These are phyloP conservation scores for Acaromyces ingoldii DNA, from an alignment of 1,284 basidiomycete genomes.

Conservation along the genomic window DNA sequence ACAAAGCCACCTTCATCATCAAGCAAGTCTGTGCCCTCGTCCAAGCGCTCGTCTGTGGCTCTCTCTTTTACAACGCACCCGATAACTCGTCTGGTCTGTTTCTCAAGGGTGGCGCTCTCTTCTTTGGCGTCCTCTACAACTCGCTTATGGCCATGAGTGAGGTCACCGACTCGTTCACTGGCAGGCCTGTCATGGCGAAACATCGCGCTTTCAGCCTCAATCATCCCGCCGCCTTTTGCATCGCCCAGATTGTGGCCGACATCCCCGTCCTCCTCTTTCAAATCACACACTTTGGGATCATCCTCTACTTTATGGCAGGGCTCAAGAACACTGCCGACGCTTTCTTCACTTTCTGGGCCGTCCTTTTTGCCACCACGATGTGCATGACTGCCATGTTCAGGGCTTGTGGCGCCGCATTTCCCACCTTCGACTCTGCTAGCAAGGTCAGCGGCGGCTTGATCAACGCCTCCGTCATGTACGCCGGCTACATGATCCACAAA, in stretches of 20 bases:
- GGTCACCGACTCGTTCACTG: slow-evolving; percentile 61
- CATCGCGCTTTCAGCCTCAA: slow-evolving; percentile 44
- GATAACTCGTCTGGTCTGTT: slow-evolving; percentile 22
- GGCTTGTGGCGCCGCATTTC: slow-evolving; percentile 26
- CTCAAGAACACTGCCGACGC: slow-evolving; percentile 20
- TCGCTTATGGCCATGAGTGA: slow-evolving; percentile 54
- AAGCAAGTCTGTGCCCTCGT: slow-evolving; percentile 38
- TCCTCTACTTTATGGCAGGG: slow-evolving; percentile 50
- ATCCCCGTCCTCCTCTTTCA: slow-evolving; percentile 53
- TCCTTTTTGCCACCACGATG: slow-evolving; percentile 26
- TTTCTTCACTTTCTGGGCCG: slow-evolving; percentile 59
- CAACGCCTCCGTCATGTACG: slow-evolving; percentile 24
- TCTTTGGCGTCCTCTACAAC: slow-evolving; percentile 44
- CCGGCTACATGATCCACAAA: slow-evolving; percentile 35
- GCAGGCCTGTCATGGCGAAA: slow-evolving; percentile 26
- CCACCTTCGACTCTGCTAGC: slow-evolving; percentile 27
- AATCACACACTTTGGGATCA: slow-evolving; percentile 51
- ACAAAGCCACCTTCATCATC: slow-evolving; percentile 52
- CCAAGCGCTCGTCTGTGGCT: slow-evolving; percentile 52
- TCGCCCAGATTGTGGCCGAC: slow-evolving; percentile 48
- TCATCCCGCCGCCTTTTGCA: slow-evolving; percentile 36
- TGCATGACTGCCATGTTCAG: slow-evolving; percentile 31
- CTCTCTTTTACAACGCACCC: slow-evolving; percentile 35
- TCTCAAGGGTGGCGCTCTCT: slow-evolving; percentile 31
- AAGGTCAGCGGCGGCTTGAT: slow-evolving; percentile 31